A percentile compares a stretch with the other conserved stretches of the same genome.
Evolutionary conservation across 2,329 filamentous ascomycete genomes (phyloP).

Genomic region (Ustilaginoidea virens): DNA sequence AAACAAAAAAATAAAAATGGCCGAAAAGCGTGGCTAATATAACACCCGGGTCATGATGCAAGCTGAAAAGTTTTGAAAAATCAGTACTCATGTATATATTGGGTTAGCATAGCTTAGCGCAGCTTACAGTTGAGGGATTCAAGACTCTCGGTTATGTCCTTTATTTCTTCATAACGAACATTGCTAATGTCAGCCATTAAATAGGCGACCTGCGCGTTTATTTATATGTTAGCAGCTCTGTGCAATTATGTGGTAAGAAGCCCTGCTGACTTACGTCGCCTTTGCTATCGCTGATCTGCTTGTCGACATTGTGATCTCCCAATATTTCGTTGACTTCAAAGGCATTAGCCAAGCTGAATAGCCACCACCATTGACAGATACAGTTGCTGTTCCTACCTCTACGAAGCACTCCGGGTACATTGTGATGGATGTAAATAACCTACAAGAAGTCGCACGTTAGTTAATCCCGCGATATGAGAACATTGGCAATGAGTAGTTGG

Average conservation of each 20-base stretch:
- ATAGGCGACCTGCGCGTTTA: conserved; percentile 59
- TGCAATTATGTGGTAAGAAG: too few species aligned
- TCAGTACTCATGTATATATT: neutral
- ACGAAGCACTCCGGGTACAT: conserved; percentile 86
- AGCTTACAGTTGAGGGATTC: conserved; percentile 65
- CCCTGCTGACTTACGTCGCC: conserved; percentile 70
- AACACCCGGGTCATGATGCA: conserved; percentile 31
- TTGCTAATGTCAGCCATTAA: conserved; percentile 95
- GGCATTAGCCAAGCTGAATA: neutral
- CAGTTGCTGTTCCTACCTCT: too few species aligned
- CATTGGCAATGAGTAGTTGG: too few species aligned
- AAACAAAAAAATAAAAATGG: neutral
- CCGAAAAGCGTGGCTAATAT: conserved; percentile 18
- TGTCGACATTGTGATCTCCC: conserved; percentile 92
- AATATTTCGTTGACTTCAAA: conserved; percentile 76
- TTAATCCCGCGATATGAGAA: conserved; percentile 3
- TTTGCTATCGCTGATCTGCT: conserved; percentile 93
- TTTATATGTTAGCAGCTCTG: too few species aligned
- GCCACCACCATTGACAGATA: too few species aligned
- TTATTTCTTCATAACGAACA: conserved; percentile 67
- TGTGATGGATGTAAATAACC: conserved; percentile 93
- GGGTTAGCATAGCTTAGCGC: neutral
- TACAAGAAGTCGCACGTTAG: conserved; percentile 11
- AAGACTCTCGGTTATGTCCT: conserved; percentile 68
- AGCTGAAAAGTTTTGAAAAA: conserved; percentile 14